A percentile compares a stretch with the other conserved stretches of the same genome.
Evolutionary conservation across 1,284 basidiomycete genomes (phyloP).

Genomic region (Cryptococcus wingfieldii): DNA sequence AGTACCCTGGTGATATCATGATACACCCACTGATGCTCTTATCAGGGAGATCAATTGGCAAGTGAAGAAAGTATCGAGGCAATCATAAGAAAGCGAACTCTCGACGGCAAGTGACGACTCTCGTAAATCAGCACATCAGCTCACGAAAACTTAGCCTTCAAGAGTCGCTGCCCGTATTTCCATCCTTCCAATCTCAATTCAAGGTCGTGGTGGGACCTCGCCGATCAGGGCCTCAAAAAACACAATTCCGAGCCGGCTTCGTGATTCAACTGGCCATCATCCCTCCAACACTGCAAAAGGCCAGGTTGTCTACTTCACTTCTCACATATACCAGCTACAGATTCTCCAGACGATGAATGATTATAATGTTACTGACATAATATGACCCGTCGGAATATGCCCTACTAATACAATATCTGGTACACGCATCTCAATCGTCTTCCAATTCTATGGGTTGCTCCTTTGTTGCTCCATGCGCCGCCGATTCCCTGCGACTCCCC

Average conservation of each 20-base stretch:
- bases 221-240: conserved; percentile 28
- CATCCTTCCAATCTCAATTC: conserved; percentile 61
- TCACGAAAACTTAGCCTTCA: conserved; percentile 59
- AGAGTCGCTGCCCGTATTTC: conserved; percentile 76
- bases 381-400: too few species aligned
- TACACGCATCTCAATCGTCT: neutral
- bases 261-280: neutral
- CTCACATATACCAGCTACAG: neutral
- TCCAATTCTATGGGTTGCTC: neutral
- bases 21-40: neutral
- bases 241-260: conserved; percentile 8
- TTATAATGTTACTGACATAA: neutral
- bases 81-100: conserved; percentile 69
- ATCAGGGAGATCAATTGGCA: conserved; percentile 68
- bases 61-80: conserved; percentile 74
- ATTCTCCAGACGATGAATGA: neutral
- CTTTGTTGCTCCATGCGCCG: neutral
- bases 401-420: too few species aligned
- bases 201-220: conserved; percentile 65
- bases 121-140: neutral
- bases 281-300: neutral
- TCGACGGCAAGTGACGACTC: conserved; percentile 60
- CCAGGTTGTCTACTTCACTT: neutral
- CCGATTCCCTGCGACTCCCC: neutral
- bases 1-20: conserved; percentile 23